Conservation (phyloP, 1,284 basidiomycete genomes). For the Apiotrichum sp. region DNA sequence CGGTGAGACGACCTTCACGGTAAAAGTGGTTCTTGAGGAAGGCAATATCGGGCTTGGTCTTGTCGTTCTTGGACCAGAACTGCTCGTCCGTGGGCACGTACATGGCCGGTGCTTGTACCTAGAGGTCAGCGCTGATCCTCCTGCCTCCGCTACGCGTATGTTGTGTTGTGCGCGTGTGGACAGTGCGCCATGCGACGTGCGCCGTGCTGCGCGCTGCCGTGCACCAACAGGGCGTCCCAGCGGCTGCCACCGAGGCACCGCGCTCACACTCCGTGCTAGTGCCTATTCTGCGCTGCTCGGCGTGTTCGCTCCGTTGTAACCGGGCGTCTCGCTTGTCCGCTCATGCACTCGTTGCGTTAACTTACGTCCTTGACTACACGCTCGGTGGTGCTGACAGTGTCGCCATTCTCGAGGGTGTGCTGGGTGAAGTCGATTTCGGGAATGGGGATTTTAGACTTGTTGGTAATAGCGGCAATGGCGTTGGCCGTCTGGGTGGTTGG, state of each 20-base stretch:
- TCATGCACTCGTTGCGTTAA: neutral
- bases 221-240: too few relatives aligned
- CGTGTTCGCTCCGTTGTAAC: too few relatives aligned
- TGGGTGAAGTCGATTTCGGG: slow-evolving; percentile 80
- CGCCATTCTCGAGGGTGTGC: slow-evolving; percentile 82
- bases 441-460: slow-evolving; percentile 48
- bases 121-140: too few relatives aligned
- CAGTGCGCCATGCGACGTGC: too few relatives aligned
- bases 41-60: slow-evolving; percentile 85
- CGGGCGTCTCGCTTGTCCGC: too few relatives aligned
- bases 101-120: slow-evolving; percentile 96
- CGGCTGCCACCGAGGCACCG: too few relatives aligned
- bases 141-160: neutral
- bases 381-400: slow-evolving; percentile 59
- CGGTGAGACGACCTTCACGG: slow-evolving; percentile 83
- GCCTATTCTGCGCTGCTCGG: too few relatives aligned
- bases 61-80: slow-evolving; percentile 80
- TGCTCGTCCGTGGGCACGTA: slow-evolving; percentile 83
- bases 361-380: slow-evolving; percentile 49
- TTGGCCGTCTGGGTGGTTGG: slow-evolving; percentile 40
- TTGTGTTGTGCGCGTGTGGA: too few relatives aligned
- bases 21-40: slow-evolving; percentile 99
- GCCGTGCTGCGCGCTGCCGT: too few relatives aligned
- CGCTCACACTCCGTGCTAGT: too few relatives aligned
- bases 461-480: slow-evolving; percentile 42